phyloP scores from a whole-genome alignment of 176 grass and related monocot genomes.

The Phragmites australis region DNA sequence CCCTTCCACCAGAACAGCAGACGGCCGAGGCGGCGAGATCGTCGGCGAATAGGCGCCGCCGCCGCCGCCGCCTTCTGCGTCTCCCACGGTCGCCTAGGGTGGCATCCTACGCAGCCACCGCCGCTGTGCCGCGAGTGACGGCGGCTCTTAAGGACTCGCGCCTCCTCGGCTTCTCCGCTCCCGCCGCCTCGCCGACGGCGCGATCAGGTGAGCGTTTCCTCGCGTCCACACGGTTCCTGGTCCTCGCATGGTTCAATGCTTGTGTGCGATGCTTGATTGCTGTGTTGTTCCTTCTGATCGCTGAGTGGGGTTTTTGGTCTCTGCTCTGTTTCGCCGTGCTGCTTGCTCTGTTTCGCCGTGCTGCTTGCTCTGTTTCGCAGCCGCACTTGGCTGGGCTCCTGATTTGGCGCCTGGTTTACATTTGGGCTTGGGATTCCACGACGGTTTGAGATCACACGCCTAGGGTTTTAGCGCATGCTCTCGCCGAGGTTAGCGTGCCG shows the following conservation, averaged over 20 bases:
- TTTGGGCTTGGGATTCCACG: neutral
- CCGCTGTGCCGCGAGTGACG: neutral
- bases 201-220: constrained; percentile 23
- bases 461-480: constrained; percentile 17
- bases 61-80: neutral
- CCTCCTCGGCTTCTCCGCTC: constrained; percentile 2
- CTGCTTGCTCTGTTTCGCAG: neutral
- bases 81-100: neutral
- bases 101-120: neutral
- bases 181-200: neutral
- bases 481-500: neutral
- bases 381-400: neutral
- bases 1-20: neutral
- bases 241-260: neutral
- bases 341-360: too few relatives aligned
- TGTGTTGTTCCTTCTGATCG: neutral
- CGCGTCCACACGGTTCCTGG: neutral
- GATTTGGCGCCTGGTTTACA: neutral
- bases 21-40: constrained; percentile 21
- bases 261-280: neutral
- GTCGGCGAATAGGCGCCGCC: constrained; percentile 15
- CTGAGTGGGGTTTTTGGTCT: neutral
- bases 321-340: constrained; percentile 21
- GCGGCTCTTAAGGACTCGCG: neutral
- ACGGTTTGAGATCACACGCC: neutral